These are phyloP conservation scores for Fusarium nisikadoi DNA, from an alignment of 2,329 filamentous ascomycete species.

Conservation along the genomic window DNA sequence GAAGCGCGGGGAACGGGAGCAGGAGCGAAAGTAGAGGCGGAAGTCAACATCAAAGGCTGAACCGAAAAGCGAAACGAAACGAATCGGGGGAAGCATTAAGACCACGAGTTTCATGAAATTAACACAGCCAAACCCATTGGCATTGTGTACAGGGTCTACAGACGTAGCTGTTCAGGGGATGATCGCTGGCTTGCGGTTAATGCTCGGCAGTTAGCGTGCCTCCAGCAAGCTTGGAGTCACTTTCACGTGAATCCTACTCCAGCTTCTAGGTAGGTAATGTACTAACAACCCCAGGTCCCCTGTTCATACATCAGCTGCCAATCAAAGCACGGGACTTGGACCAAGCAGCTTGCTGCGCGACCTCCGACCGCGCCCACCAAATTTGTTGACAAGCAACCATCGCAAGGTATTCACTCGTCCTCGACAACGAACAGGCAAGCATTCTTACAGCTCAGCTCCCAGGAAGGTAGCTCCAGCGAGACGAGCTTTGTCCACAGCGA, in stretches of 20 bases:
- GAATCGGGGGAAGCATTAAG: background rate
- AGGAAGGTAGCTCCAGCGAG: constrained; percentile 18
- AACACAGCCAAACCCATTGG: background rate
- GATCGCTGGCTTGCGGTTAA: constrained; percentile 35
- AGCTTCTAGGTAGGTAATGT: background rate
- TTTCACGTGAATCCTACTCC: constrained; percentile 42
- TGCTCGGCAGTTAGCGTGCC: constrained; percentile 27
- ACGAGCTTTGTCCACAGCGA: constrained; percentile 4
- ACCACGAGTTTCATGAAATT: background rate
- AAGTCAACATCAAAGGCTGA: background rate
- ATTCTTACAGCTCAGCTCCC: constrained; percentile 18
- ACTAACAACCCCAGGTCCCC: constrained; percentile 35
- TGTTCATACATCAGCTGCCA: constrained; percentile 43
- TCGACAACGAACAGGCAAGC: constrained; percentile 31
- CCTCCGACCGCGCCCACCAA: constrained; percentile 41
- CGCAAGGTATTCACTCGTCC: constrained; percentile 11
- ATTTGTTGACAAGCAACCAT: constrained; percentile 47
- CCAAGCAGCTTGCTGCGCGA: constrained; percentile 30
- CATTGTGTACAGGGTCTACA: background rate
- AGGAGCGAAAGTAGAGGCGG: background rate
- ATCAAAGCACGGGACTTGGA: constrained; percentile 44
- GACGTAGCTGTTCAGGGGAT: background rate
- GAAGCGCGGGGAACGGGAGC: background rate
- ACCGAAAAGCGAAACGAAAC: background rate
- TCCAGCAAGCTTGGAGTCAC: constrained; percentile 2